A percentile compares a stretch with the other conserved stretches of the same genome.
Evolutionary conservation across 192 early-diverging fungal genomes (phyloP).

Genomic region (Helicostylum pulchrum): DNA sequence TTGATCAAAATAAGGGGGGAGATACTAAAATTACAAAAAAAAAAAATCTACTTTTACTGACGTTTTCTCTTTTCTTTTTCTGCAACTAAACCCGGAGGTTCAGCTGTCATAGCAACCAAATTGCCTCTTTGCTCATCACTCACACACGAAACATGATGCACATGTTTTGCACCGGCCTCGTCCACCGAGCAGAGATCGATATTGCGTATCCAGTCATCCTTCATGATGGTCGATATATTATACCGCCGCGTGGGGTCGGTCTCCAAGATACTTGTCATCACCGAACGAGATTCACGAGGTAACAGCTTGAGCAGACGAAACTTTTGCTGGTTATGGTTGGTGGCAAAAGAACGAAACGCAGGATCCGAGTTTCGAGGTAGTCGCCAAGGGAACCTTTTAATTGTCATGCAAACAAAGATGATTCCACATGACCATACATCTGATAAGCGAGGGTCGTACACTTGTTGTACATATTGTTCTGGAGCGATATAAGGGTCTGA

Average conservation of each 20-base stretch:
- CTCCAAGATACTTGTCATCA: slow-evolving; percentile 63
- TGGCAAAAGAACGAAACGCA: slow-evolving; percentile 37
- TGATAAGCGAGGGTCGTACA: slow-evolving; percentile 78
- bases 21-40: too few species aligned
- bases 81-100: slow-evolving; percentile 33
- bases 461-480: slow-evolving; percentile 65
- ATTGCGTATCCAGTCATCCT: slow-evolving; percentile 71
- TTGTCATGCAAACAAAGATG: slow-evolving; percentile 78
- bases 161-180: slow-evolving; percentile 20
- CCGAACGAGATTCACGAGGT: slow-evolving; percentile 53
- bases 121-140: slow-evolving; percentile 12
- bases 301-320: slow-evolving; percentile 53
- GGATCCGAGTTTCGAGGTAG: slow-evolving; percentile 54
- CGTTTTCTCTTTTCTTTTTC: slow-evolving; percentile 28
- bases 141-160: slow-evolving; percentile 27
- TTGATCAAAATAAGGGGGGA: too few species aligned
- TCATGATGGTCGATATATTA: slow-evolving; percentile 61
- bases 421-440: slow-evolving; percentile 93
- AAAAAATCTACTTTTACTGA: background rate
- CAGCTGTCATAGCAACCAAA: slow-evolving; percentile 28
- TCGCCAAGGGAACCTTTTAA: slow-evolving; percentile 71
- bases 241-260: slow-evolving; percentile 54
- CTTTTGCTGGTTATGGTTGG: slow-evolving; percentile 22
- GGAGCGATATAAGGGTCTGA: slow-evolving; percentile 97
- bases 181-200: slow-evolving; percentile 49